Evolutionary conservation across 352 stramenopile genomes (phyloP), one percentile per base, ranked within the genome.

Genomic region (Phytophthora ramorum): DNA sequence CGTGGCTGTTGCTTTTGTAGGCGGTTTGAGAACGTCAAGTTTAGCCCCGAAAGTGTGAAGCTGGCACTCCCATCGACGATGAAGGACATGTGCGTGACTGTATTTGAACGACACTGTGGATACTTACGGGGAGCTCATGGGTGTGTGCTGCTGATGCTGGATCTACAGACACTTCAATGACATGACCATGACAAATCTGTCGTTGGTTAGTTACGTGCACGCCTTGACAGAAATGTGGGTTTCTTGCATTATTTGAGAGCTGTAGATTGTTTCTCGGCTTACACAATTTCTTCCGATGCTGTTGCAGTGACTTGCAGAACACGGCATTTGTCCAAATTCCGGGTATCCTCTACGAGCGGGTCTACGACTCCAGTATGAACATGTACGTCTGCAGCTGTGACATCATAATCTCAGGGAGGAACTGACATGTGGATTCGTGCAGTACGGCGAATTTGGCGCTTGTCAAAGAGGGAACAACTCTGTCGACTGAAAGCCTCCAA

Each of bases 341-440:
- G 3, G 63, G 14, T 9, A 48, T 73, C 7, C 58, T 85, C 20
- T 85, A 78, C 44, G 50, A 79, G 20, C 61, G 58, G 7, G 24
- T 54, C n/a, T 83, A 79, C 38, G n/a, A 38, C 34, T 1, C 40
- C 6, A 30, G 47, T 6, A n/a, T 49, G 20, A 22, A 32, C 55
- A 63, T 63, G 55, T 63, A 56, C 43, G 55, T 53, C 19, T 35
- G 30, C 34, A 16, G 34, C 41, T 34, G 13, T 35, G 32, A 24
- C 46, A 53, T 24, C 7, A 24, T 26, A 24, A 19, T 24, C 4
- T 16, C 9, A 16, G 1, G 9, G 34, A 19, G 7, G 1, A 22
- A 35, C 44, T 30, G 5, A 51, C 10, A 20, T 51, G 13, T 37
- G 9, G 16, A 4, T n/a, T 17, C 28, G 14, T 7, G 13, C 30